Evolutionary conservation across 345 rosid genomes (phyloP).

Genomic region (Eucalyptus microcorys): DNA sequence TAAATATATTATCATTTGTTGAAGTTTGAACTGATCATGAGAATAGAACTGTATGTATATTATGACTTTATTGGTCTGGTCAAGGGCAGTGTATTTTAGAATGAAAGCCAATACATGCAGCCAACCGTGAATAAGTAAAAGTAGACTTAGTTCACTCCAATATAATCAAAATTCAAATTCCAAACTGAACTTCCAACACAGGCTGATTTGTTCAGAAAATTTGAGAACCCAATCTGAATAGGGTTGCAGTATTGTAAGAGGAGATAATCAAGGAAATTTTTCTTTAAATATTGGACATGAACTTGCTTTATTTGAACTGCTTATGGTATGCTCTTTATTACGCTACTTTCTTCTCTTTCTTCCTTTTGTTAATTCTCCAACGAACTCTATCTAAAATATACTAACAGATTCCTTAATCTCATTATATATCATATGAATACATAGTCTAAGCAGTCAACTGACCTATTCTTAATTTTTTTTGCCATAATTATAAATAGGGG

Average conservation of each 20-base stretch:
- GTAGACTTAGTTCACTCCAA: not conserved
- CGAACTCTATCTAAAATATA: not conserved
- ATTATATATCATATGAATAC: not conserved
- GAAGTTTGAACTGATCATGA: not conserved
- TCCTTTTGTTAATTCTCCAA: not conserved
- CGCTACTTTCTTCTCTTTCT: not conserved
- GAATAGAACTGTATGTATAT: not conserved
- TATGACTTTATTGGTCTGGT: not conserved
- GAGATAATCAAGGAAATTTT: not conserved
- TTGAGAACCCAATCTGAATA: not conserved
- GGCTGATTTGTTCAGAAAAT: not conserved
- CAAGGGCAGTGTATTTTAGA: not conserved
- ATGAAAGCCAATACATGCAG: not conserved
- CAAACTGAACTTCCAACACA: not conserved
- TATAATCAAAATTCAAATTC: not conserved
- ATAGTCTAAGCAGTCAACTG: not conserved
- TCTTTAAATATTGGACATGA: not conserved
- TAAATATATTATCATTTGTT: not conserved
- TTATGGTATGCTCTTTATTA: not conserved
- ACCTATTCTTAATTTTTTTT: not conserved
- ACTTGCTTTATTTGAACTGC: not conserved
- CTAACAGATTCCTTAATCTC: not conserved
- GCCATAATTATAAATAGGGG: not conserved
- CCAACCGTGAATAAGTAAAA: not conserved
- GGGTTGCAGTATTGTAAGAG: not conserved